Conservation (phyloP, 78 protist genomes). For the Planoprotostelium fungivorum region DNA sequence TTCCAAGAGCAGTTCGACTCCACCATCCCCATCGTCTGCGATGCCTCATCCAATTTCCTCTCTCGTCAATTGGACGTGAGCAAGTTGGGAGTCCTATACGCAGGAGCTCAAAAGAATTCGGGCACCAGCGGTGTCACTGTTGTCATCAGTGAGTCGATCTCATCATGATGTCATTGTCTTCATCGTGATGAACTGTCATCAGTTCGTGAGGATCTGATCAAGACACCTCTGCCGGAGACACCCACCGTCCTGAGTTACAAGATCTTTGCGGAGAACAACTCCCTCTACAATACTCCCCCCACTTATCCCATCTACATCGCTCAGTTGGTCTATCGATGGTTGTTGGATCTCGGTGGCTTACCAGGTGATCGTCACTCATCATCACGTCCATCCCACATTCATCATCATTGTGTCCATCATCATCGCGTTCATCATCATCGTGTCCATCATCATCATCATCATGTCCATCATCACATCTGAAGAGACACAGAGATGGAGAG, state of each 20-base stretch:
- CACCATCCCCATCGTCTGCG: slow-evolving; percentile 78
- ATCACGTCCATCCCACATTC: background rate
- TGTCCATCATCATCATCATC: background rate
- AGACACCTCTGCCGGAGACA: slow-evolving; percentile 13
- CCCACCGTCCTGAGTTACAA: slow-evolving; percentile 50
- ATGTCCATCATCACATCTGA: too few species aligned
- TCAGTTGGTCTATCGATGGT: slow-evolving; percentile 65
- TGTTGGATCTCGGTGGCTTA: slow-evolving; percentile 70
- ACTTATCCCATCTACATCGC: slow-evolving; percentile 70
- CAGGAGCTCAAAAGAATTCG: slow-evolving; percentile 96
- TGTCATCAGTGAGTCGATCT: slow-evolving; percentile 63
- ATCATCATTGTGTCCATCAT: background rate
- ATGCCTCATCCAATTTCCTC: slow-evolving; percentile 89
- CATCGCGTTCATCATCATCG: background rate
- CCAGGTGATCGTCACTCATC: background rate
- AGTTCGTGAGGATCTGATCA: slow-evolving; percentile 67
- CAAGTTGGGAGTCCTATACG: slow-evolving; percentile 91
- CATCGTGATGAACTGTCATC: background rate
- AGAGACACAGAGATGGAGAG: slow-evolving; percentile 25
- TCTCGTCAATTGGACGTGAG: slow-evolving; percentile 76
- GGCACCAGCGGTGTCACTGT: slow-evolving; percentile 92
- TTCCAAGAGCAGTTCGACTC: background rate
- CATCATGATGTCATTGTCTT: too few species aligned
- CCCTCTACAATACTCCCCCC: slow-evolving; percentile 64
- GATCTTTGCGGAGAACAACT: slow-evolving; percentile 32